Evolutionary conservation across 2,329 filamentous ascomycete genomes (phyloP), one percentile per base, ranked within the genome.

Genomic region (Diaporthe helianthi): DNA sequence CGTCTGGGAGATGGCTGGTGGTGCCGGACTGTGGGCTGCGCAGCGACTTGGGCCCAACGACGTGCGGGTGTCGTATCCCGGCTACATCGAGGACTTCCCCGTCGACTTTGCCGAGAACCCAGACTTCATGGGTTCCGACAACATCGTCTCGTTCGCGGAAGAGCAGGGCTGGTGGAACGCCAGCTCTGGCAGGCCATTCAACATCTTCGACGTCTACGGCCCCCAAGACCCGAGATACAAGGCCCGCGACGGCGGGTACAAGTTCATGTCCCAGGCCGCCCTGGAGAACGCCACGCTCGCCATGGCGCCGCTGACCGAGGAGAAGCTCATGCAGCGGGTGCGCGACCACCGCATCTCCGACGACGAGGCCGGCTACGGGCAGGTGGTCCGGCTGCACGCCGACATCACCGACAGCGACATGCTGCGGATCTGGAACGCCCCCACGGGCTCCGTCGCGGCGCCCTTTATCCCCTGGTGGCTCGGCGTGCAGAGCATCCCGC

Each of bases 331-430:
- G 58, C 26, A 47, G 41, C 58, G 58, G 1, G 58, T 61, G 26
- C 58, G 58, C 29, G 58, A 61, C 58, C 58, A 61, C n/a, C 58
- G 58, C 41, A 61, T 61, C n/a, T 41, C 58, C 19, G 58, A 61
- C 41, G 58, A 61, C 19, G 58, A 61, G 41, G 58, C 58, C 3
- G 58, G 58, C 41, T 61, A 61, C 58, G 58, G 58, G 13, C 58
- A 61, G 58, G 58, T 61, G 1, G 58, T 61, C 5, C 41, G 58
- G 3, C 26, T 61, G 19, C 58, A 46, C 19, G 58, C 58, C 3
- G 41, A 61, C 5, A 36, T 61, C 41, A 24, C 22, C 22, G 58
- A 61, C 58, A 61, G 58, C n/a, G 38, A 61, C 41, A 61, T 61
- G 58, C 29, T 61, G 26, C 41, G 26, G 19, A 24, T 61, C 6